Conservation (phyloP, 2,329 filamentous ascomycete species). For the Apiospora rasikravindrae region DNA sequence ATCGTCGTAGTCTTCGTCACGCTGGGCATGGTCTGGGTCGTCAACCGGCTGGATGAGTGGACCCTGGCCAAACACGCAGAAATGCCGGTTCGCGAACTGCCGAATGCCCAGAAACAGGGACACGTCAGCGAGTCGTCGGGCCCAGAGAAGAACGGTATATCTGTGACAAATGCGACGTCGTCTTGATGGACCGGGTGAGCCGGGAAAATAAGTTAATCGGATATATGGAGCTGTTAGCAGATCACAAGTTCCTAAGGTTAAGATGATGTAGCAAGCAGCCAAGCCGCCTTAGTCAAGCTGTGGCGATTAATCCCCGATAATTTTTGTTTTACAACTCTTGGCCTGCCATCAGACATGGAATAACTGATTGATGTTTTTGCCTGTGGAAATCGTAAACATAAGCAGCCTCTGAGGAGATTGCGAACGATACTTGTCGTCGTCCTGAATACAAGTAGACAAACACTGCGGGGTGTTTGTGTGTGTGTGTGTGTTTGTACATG, state of each 20-base stretch:
- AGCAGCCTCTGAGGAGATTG: background rate
- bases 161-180: background rate
- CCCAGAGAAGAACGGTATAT: background rate
- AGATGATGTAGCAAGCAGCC: background rate
- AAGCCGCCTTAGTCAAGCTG: background rate
- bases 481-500: background rate
- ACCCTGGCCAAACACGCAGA: slow-evolving; percentile 21
- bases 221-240: background rate
- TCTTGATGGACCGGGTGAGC: background rate
- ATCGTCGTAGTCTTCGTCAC: slow-evolving; percentile 28
- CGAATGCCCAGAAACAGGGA: background rate
- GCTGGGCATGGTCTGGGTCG: slow-evolving; percentile 24
- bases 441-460: background rate
- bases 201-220: background rate
- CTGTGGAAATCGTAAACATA: background rate
- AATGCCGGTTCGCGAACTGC: background rate
- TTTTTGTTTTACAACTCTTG: background rate
- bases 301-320: background rate
- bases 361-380: background rate
- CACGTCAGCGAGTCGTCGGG: background rate
- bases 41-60: slow-evolving; percentile 24
- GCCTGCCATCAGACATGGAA: background rate
- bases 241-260: background rate
- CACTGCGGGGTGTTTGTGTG: background rate
- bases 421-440: background rate